Conservation (phyloP, 257 asterid genomes). For the Primulina huaijiensis region DNA sequence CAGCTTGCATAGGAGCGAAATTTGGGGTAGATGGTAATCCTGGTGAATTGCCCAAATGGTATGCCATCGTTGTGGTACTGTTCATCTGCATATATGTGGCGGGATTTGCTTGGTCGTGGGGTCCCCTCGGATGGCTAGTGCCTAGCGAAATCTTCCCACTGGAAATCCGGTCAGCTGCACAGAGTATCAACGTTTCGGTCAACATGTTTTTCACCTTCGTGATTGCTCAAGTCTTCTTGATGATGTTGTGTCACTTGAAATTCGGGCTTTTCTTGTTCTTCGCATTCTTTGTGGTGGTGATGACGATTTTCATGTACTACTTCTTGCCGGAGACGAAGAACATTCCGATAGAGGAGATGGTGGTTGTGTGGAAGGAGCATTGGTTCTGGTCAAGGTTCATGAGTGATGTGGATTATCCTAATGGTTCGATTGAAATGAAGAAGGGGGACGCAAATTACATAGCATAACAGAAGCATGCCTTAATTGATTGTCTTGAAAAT, state of each 20-base stretch:
- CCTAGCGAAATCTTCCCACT: slow-evolving; percentile 55
- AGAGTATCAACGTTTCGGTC: background rate
- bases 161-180: background rate
- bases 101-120: slow-evolving; percentile 38
- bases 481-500: too few species aligned
- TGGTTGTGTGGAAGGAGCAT: background rate
- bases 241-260: background rate
- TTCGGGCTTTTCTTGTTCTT: background rate
- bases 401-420: background rate
- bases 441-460: background rate
- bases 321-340: background rate
- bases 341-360: background rate
- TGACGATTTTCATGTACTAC: background rate
- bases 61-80: slow-evolving; percentile 35
- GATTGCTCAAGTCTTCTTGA: background rate
- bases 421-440: background rate
- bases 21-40: slow-evolving; percentile 29
- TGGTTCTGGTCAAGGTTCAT: background rate
- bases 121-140: slow-evolving; percentile 59
- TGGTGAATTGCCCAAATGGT: slow-evolving; percentile 25
- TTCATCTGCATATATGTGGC: slow-evolving; percentile 29
- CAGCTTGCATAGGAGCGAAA: slow-evolving; percentile 39
- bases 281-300: background rate
- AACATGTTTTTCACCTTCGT: background rate
- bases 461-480: background rate